phyloP scores from a whole-genome alignment of 2,329 filamentous ascomycete species.

The Aspergillus aculeatus region DNA sequence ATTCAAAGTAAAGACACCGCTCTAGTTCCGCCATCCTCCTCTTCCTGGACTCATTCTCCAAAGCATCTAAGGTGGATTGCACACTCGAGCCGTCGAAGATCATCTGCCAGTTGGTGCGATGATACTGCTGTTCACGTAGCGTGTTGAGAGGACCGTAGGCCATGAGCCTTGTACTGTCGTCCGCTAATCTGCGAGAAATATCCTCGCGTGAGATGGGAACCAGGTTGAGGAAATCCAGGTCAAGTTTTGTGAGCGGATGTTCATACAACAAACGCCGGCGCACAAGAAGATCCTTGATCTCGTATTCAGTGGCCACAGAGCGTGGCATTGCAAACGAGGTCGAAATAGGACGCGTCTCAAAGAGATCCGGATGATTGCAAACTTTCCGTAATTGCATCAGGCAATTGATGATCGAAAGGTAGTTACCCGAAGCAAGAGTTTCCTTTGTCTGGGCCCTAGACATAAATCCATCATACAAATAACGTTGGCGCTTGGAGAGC shows the following conservation, averaged over 20 bases:
- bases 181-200: constrained; percentile 54
- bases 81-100: constrained; percentile 66
- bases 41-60: constrained; percentile 70
- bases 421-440: constrained; percentile 88
- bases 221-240: constrained; percentile 75
- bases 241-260: constrained; percentile 63
- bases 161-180: constrained; percentile 64
- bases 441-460: constrained; percentile 84
- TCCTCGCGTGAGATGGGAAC: constrained; percentile 69
- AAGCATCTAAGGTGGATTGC: constrained; percentile 66
- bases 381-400: constrained; percentile 97
- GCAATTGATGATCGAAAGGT: constrained; percentile 97
- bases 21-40: constrained; percentile 74
- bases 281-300: constrained; percentile 69
- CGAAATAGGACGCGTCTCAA: constrained; percentile 92
- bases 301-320: constrained; percentile 73
- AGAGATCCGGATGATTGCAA: constrained; percentile 96
- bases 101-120: constrained; percentile 53
- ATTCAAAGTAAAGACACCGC: constrained; percentile 76
- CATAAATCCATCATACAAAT: constrained; percentile 95
- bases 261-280: constrained; percentile 63
- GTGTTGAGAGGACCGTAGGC: constrained; percentile 68
- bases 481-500: constrained; percentile 89
- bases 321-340: constrained; percentile 91
- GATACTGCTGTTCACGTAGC: constrained; percentile 69